Evolutionary conservation across 2,329 filamentous ascomycete species (phyloP), one percentile per base, ranked within the genome.

Genomic region (Myriosclerotinia duriaeana): DNA sequence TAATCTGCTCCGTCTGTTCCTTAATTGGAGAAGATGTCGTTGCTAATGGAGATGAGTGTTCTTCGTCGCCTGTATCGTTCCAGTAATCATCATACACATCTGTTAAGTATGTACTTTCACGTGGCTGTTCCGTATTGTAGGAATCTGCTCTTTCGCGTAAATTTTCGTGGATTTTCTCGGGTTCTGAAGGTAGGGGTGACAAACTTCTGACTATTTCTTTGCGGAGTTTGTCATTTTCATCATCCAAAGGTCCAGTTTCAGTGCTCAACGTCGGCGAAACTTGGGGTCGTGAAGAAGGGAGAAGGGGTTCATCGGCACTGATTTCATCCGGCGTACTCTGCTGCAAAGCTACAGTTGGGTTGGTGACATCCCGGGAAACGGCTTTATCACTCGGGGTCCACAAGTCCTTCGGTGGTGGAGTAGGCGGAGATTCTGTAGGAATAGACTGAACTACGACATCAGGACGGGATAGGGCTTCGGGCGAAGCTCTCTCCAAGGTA

Each of bases 161-260:
- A 34, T 50, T 44, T 3, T 73, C 69, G 20, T 66, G 61, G 15
- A 61, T 56, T 17, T 30, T 61, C 52, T 65, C 66, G 8, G 73
- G 56, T 56, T 71, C 58, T 7, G 78, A 72, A 40, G 78, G 78
- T 15, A 79, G 75, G 0, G 87, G 83, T 65, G 83, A 87, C 2
- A 93, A 79, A 53, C 87, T 90, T 67, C 85, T 86, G 64, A 92
- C 86, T 65, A 93, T 93, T 72, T 93, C 91, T 67, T 91, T 88
- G 38, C 87, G 83, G 56, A 93, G 76, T 66, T 85, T 82, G 70
- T 93, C 90, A 72, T 85, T 92, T 72, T 92, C 89, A 70, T 88
- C 85, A 67, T 75, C 71, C 53, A 73, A 53, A 26, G 68, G 54
- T 34, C 40, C 36, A 46, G 65, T 62, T 34, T 76, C 71, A 20